These are phyloP conservation scores for Talaromyces piceae DNA, from an alignment of 2,329 filamentous ascomycete genomes.

Conservation along the genomic window DNA sequence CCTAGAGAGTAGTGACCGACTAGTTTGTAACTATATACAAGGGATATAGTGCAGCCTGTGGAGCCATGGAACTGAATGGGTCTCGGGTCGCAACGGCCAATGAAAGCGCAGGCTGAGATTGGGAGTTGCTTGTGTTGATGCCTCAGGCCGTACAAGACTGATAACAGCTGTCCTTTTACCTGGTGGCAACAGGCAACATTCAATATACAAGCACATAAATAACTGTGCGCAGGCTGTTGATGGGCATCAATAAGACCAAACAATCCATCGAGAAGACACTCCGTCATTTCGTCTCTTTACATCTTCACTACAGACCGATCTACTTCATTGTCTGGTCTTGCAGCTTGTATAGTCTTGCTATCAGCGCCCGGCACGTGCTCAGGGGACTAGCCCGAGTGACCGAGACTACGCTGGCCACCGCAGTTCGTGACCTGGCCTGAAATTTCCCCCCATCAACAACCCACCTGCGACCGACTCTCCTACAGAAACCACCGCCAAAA, in stretches of 20 bases:
- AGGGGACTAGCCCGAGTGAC: conserved; percentile 20
- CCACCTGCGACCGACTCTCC: neutral
- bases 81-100: neutral
- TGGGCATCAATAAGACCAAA: neutral
- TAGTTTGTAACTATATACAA: neutral
- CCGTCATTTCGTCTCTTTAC: too few relatives aligned
- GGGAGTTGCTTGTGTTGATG: neutral
- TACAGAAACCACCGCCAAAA: neutral
- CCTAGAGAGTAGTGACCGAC: neutral
- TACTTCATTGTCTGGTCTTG: too few relatives aligned
- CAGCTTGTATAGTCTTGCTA: too few relatives aligned
- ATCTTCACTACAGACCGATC: too few relatives aligned
- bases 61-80: neutral
- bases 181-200: neutral
- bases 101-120: neutral
- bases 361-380: conserved; percentile 6
- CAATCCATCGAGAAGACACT: too few relatives aligned
- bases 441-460: conserved; percentile 16
- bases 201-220: neutral
- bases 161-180: neutral
- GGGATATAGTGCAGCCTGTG: neutral
- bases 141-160: neutral
- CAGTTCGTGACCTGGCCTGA: conserved; percentile 30
- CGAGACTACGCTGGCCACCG: conserved; percentile 31
- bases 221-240: neutral